phyloP scores from a whole-genome alignment of 129 eudicot species.

The Chrysanthemum seticuspe region DNA sequence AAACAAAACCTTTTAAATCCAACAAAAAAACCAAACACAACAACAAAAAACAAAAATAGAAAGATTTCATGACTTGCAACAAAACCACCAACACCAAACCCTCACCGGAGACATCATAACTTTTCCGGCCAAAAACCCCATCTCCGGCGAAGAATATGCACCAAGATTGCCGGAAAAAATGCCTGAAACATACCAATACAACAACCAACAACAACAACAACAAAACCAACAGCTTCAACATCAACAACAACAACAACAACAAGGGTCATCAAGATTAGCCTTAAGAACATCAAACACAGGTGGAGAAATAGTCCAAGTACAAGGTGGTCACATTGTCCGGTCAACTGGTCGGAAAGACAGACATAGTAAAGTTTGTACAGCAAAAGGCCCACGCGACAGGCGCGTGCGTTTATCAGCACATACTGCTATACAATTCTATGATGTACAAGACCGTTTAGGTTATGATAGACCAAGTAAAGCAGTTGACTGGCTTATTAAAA shows the following conservation, averaged over 20 bases:
- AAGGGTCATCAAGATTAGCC: conserved; percentile 53
- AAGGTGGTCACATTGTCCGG: conserved; percentile 95
- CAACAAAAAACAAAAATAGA: conserved; percentile 20
- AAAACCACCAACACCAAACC: conserved; percentile 26
- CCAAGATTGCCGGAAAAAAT: conserved; percentile 39
- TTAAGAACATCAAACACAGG: conserved; percentile 39
- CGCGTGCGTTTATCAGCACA: conserved; percentile 90
- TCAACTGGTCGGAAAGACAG: conserved; percentile 92
- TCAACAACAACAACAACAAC: conserved; percentile 33
- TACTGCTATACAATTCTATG: conserved; percentile 92
- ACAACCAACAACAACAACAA: conserved; percentile 15
- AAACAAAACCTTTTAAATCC: conserved; percentile 33
- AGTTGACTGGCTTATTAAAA: conserved; percentile 90
- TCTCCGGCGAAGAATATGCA: conserved; percentile 57
- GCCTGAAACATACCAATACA: conserved; percentile 47
- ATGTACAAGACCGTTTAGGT: conserved; percentile 92
- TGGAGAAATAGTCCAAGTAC: conserved; percentile 84
- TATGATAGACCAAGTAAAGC: conserved; percentile 94
- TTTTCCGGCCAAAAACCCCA: conserved; percentile 40
- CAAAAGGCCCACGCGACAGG: conserved; percentile 93
- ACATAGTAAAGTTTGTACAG: conserved; percentile 92
- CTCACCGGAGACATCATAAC: conserved; percentile 26
- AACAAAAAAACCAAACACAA: not conserved
- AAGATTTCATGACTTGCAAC: conserved; percentile 40
- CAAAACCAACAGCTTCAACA: conserved; percentile 29